phyloP scores from a whole-genome alignment of 805 yeast species.

The Candida mattraensis region DNA sequence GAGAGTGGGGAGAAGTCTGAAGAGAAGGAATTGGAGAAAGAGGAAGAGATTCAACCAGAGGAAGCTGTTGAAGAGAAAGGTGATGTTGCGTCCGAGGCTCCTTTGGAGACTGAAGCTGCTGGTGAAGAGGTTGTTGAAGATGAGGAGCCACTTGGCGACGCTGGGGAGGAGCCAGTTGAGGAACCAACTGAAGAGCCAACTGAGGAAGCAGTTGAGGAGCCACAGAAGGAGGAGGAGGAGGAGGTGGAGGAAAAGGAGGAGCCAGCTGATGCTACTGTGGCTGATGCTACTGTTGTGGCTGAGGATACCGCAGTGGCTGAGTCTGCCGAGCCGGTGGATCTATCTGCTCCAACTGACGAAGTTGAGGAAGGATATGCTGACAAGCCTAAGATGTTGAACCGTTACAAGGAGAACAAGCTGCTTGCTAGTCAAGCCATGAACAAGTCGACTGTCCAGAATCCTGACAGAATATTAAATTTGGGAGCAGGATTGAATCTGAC shows the following conservation, averaged over 20 bases:
- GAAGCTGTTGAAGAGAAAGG: slow-evolving; percentile 6
- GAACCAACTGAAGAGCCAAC: slow-evolving; percentile 12
- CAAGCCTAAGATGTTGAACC: slow-evolving; percentile 48
- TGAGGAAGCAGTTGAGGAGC: slow-evolving; percentile 10
- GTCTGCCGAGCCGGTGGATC: slow-evolving; percentile 10
- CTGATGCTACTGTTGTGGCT: slow-evolving; percentile 9
- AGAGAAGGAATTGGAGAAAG: background rate
- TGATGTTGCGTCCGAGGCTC: slow-evolving; percentile 17
- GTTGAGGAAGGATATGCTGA: slow-evolving; percentile 40
- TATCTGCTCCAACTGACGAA: slow-evolving; percentile 36
- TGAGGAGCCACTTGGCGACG: slow-evolving; percentile 20
- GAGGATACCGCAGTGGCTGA: slow-evolving; percentile 19
- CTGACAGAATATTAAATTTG: slow-evolving; percentile 47
- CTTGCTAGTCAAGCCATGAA: slow-evolving; percentile 48
- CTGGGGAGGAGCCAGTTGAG: slow-evolving; percentile 15
- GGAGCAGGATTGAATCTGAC: slow-evolving; percentile 57
- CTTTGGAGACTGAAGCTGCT: slow-evolving; percentile 9
- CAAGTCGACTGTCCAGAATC: slow-evolving; percentile 44
- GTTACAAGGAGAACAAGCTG: slow-evolving; percentile 49
- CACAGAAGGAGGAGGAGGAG: slow-evolving; percentile 10
- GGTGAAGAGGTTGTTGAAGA: slow-evolving; percentile 19
- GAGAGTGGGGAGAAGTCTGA: slow-evolving; percentile 3
- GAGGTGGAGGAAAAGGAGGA: slow-evolving; percentile 16
- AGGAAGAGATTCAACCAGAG: background rate
- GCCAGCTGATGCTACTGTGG: slow-evolving; percentile 13